A percentile compares a stretch with the other conserved stretches of the same genome.
phyloP scores from a whole-genome alignment of 345 rosid genomes.

The Noccaea bulbosa region DNA sequence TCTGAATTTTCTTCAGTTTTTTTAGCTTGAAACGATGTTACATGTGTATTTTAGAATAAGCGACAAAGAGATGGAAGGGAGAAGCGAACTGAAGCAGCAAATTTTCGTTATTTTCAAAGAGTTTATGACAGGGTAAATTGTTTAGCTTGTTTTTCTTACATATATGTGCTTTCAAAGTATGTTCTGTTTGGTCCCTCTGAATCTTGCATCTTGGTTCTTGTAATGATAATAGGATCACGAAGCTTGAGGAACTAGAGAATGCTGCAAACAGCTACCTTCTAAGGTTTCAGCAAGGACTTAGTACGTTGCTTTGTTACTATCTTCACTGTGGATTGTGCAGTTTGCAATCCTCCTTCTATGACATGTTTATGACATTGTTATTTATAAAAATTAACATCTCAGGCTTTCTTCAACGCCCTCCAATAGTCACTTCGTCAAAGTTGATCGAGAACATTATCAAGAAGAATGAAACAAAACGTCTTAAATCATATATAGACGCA shows the following conservation, averaged over 20 bases:
- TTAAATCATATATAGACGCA: conserved; percentile 61
- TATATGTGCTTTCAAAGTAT: background rate
- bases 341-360: background rate
- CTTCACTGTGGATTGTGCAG: background rate
- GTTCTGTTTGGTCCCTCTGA: background rate
- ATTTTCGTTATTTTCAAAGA: conserved; percentile 49
- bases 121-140: conserved; percentile 57
- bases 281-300: conserved; percentile 61
- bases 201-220: background rate
- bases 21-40: conserved; percentile 12
- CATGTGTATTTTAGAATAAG: conserved; percentile 32
- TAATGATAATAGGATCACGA: conserved; percentile 49
- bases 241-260: conserved; percentile 63
- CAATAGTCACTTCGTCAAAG: conserved; percentile 52
- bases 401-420: conserved; percentile 70
- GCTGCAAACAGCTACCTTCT: conserved; percentile 53
- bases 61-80: conserved; percentile 37
- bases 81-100: conserved; percentile 42
- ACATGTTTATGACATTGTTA: conserved; percentile 11
- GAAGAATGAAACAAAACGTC: conserved; percentile 64
- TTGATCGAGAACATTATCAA: conserved; percentile 55
- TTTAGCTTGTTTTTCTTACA: conserved; percentile 6
- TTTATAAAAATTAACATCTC: background rate
- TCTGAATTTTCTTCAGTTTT: no score
- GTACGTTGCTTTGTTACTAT: conserved; percentile 41